Conservation (phyloP, 768 basidiomycete genomes). For the Boletus edulis region DNA sequence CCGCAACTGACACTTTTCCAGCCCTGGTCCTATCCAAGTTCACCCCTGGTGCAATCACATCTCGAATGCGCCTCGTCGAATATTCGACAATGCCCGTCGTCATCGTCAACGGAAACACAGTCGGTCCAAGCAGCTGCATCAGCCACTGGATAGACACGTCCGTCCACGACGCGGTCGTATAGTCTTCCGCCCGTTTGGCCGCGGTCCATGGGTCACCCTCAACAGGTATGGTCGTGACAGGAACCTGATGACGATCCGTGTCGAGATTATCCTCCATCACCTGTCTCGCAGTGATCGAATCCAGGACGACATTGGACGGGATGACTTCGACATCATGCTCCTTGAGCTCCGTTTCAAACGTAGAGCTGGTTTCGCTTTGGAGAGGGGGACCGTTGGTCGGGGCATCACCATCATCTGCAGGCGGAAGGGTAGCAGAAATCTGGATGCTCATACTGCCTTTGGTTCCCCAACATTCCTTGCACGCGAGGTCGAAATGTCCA, state of each 20-base stretch:
- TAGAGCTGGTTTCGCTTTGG: background rate
- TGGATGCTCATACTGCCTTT: constrained; percentile 33
- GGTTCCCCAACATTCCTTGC: constrained; percentile 47
- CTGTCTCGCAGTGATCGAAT: constrained; percentile 27
- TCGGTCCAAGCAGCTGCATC: constrained; percentile 50
- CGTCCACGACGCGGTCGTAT: constrained; percentile 30
- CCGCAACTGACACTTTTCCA: constrained; percentile 28
- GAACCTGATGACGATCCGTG: constrained; percentile 6
- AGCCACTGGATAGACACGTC: constrained; percentile 29
- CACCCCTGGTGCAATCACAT: constrained; percentile 38
- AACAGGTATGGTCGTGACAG: constrained; percentile 16
- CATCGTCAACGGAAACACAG: constrained; percentile 56
- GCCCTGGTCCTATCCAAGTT: background rate
- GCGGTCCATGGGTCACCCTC: constrained; percentile 27
- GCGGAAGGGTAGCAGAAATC: constrained; percentile 9
- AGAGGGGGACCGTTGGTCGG: background rate
- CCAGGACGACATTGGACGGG: constrained; percentile 21
- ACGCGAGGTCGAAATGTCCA: constrained; percentile 47
- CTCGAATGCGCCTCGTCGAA: constrained; percentile 56
- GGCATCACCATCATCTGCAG: background rate
- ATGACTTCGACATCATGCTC: constrained; percentile 31
- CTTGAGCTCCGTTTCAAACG: constrained; percentile 41
- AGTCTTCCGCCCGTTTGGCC: constrained; percentile 20
- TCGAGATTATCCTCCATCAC: constrained; percentile 33
- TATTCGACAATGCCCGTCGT: constrained; percentile 60